Conservation (phyloP, 1,139 yeast genomes). For the Lodderomyces oxycetoniae region DNA sequence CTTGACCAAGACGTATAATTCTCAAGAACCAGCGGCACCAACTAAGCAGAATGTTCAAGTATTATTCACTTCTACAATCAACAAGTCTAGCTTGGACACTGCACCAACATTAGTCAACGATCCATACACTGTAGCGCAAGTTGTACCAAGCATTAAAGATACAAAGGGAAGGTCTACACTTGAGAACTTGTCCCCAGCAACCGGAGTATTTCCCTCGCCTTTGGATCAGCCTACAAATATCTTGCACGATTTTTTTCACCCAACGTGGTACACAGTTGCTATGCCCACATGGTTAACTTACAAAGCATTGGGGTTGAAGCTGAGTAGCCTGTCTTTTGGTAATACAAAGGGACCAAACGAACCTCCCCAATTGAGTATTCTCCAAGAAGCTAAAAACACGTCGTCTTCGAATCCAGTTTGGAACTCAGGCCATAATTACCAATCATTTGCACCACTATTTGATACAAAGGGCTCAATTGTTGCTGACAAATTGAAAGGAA, state of each 20-base stretch:
- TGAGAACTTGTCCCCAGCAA: constrained; percentile 48
- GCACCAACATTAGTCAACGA: constrained; percentile 58
- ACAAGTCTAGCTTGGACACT: constrained; percentile 63
- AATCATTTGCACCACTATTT: constrained; percentile 72
- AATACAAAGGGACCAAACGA: constrained; percentile 7
- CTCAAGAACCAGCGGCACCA: constrained; percentile 14
- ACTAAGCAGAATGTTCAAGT: constrained; percentile 45
- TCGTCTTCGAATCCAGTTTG: constrained; percentile 8
- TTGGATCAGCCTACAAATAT: constrained; percentile 69
- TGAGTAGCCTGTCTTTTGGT: constrained; percentile 16
- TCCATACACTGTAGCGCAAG: constrained; percentile 52
- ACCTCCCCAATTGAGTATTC: constrained; percentile 6
- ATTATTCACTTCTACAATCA: constrained; percentile 61
- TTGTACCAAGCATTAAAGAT: constrained; percentile 47
- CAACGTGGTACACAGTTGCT: constrained; percentile 80
- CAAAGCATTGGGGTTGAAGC: constrained; percentile 27
- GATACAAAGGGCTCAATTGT: constrained; percentile 72
- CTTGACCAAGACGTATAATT: neutral
- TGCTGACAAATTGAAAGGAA: constrained; percentile 56
- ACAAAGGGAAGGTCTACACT: constrained; percentile 32
- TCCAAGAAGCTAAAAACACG: constrained; percentile 4
- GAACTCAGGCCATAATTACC: constrained; percentile 44
- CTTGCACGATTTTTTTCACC: constrained; percentile 70
- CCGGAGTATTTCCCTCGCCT: constrained; percentile 49
- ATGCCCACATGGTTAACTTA: constrained; percentile 78